Percentiles rank a stretch among this genome's conserved stretches.
Evolutionary conservation across 345 rosid genomes (phyloP).

Genomic region (Ceriops decandra): DNA sequence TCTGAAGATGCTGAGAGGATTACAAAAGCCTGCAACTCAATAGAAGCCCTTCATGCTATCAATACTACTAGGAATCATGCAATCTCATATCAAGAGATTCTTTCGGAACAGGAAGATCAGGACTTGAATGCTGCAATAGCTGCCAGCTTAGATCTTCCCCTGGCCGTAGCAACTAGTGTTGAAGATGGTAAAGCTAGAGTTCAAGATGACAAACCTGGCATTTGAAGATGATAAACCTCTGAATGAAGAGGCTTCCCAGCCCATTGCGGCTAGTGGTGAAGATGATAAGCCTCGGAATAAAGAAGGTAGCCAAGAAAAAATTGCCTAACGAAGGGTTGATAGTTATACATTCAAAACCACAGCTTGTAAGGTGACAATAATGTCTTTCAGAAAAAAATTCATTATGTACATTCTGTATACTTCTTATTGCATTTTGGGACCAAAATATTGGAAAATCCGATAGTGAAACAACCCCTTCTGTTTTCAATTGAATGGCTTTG

Average conservation of each 20-base stretch:
- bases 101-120: slow-evolving; percentile 62
- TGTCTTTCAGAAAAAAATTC: slow-evolving; percentile 18
- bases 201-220: no score
- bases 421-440: not conserved
- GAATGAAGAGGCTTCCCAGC: not conserved
- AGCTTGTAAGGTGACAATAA: slow-evolving; percentile 14
- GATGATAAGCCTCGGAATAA: slow-evolving; percentile 29
- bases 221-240: slow-evolving; percentile 19
- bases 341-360: slow-evolving; percentile 12
- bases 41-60: slow-evolving; percentile 29
- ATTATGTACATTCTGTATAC: slow-evolving; percentile 21
- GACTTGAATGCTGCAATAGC: slow-evolving; percentile 89
- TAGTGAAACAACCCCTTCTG: not conserved
- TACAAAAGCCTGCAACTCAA: slow-evolving; percentile 51
- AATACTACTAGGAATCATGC: slow-evolving; percentile 36
- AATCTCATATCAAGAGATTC: slow-evolving; percentile 35
- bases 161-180: slow-evolving; percentile 25
- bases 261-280: not conserved
- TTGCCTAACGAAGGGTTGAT: slow-evolving; percentile 12
- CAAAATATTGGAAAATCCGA: slow-evolving; percentile 12
- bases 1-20: slow-evolving; percentile 89
- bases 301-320: slow-evolving; percentile 28
- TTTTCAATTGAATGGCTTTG: not conserved
- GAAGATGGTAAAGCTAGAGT: slow-evolving; percentile 16
- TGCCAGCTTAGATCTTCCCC: slow-evolving; percentile 74